Percentiles rank a stretch among this genome's conserved stretches.
Evolutionary conservation across 257 asterid genomes (phyloP).

Genomic region (Coffea canephora): DNA sequence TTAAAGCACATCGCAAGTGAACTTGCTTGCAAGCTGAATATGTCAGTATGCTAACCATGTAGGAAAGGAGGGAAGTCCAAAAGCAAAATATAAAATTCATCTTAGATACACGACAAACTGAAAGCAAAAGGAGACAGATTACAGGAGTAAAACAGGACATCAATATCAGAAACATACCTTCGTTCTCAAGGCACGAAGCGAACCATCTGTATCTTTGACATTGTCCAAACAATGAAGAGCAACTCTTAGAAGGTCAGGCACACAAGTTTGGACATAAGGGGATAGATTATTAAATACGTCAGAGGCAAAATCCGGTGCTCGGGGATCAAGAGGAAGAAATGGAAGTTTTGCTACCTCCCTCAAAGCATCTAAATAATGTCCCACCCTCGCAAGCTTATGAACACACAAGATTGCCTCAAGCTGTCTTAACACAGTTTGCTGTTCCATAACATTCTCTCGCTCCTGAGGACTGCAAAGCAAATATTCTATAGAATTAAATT

Average conservation of each 20-base stretch:
- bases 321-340: constrained; percentile 91
- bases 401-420: constrained; percentile 80
- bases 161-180: constrained; percentile 43
- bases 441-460: constrained; percentile 74
- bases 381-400: constrained; percentile 67
- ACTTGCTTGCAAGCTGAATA: too few relatives aligned
- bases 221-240: constrained; percentile 85
- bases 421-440: constrained; percentile 81
- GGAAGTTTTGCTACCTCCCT: constrained; percentile 90
- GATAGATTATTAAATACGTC: constrained; percentile 61
- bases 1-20: background rate
- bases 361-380: constrained; percentile 71
- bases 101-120: background rate
- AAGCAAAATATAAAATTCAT: background rate
- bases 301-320: constrained; percentile 50
- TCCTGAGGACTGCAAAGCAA: constrained; percentile 61
- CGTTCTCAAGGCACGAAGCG: constrained; percentile 82
- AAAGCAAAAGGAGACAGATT: background rate
- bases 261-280: constrained; percentile 83
- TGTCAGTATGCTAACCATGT: background rate
- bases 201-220: constrained; percentile 83
- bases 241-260: constrained; percentile 81
- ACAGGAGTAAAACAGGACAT: background rate
- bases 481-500: background rate
- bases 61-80: background rate